phyloP scores from a whole-genome alignment of 2,329 filamentous ascomycete species.

The Albifimbria verrucaria region DNA sequence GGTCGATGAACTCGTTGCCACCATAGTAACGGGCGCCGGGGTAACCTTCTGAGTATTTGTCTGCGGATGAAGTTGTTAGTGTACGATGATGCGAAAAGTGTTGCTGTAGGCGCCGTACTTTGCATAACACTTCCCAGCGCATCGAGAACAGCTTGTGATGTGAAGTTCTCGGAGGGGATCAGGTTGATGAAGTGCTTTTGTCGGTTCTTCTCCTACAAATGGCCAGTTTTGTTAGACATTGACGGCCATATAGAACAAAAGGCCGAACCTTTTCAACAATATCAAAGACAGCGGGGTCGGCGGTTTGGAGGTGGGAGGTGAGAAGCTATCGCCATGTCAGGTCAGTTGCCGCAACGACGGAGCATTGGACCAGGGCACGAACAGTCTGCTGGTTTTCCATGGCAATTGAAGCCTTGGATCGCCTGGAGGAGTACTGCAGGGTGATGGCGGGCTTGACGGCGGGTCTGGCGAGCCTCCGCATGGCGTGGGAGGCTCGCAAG shows the following conservation, averaged over 20 bases:
- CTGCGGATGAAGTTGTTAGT: slow-evolving; percentile 36
- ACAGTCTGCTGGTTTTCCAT: slow-evolving; percentile 61
- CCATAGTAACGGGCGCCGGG: slow-evolving; percentile 95
- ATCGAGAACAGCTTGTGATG: slow-evolving; percentile 87
- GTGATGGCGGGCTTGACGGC: slow-evolving; percentile 16
- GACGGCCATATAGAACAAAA: background rate
- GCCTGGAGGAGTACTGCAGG: slow-evolving; percentile 24
- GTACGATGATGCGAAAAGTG: background rate
- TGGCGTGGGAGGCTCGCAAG: slow-evolving; percentile 45
- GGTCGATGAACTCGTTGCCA: slow-evolving; percentile 93
- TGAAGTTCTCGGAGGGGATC: slow-evolving; percentile 94
- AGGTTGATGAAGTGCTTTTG: slow-evolving; percentile 99
- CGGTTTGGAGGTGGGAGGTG: slow-evolving; percentile 72
- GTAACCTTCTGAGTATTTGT: slow-evolving; percentile 99
- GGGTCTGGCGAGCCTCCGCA: slow-evolving; percentile 38
- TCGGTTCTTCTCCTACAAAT: slow-evolving; percentile 77
- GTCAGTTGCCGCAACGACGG: background rate
- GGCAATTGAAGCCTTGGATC: slow-evolving; percentile 42
- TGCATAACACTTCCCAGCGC: slow-evolving; percentile 93
- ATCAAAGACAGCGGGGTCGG: slow-evolving; percentile 81
- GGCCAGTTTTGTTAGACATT: background rate
- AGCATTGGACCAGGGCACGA: slow-evolving; percentile 12
- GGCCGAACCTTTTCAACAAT: slow-evolving; percentile 80
- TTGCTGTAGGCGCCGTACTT: slow-evolving; percentile 50
- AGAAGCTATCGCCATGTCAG: slow-evolving; percentile 63